These are phyloP conservation scores for Ceratocystis ficicola DNA, from an alignment of 2,329 filamentous ascomycete genomes.

Conservation along the genomic window DNA sequence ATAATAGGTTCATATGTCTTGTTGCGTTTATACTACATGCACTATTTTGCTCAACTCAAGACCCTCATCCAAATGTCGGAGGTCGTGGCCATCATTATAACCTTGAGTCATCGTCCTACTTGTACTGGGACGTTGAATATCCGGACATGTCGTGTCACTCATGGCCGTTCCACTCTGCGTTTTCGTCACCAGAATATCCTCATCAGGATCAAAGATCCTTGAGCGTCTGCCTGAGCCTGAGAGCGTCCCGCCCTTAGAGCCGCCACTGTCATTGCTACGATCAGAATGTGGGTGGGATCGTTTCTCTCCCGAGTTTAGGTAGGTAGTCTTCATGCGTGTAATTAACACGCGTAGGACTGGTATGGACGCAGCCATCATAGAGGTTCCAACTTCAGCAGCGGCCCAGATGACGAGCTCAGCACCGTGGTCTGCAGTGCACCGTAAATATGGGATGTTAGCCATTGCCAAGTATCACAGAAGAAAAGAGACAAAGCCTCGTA, in stretches of 20 bases:
- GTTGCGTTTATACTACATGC: slow-evolving; percentile 14
- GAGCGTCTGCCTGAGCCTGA: not conserved
- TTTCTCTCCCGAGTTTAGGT: slow-evolving; percentile 22
- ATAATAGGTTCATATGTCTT: not conserved
- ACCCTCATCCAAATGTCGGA: slow-evolving; percentile 2
- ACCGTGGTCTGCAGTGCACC: slow-evolving; percentile 21
- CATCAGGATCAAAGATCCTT: not conserved
- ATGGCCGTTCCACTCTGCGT: not conserved
- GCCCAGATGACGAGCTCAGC: slow-evolving; percentile 25
- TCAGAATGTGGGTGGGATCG: not conserved
- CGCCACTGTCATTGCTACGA: not conserved
- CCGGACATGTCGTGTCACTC: slow-evolving; percentile 11
- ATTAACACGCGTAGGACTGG: slow-evolving; percentile 25
- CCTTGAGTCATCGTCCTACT: not conserved
- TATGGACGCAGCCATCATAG: slow-evolving; percentile 25
- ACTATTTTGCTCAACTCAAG: slow-evolving; percentile 9
- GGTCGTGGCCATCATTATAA: not conserved
- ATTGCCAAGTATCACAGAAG: not conserved
- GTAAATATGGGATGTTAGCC: not conserved
- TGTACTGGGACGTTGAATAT: not conserved
- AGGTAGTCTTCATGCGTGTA: slow-evolving; percentile 21
- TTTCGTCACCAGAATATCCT: slow-evolving; percentile 17
- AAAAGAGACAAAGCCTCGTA: not conserved
- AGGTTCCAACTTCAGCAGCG: slow-evolving; percentile 24
- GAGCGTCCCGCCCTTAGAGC: not conserved